Base-by-base conservation (phyloP, 306 rosid species). In the Pterocarpus santalinus region DNA sequence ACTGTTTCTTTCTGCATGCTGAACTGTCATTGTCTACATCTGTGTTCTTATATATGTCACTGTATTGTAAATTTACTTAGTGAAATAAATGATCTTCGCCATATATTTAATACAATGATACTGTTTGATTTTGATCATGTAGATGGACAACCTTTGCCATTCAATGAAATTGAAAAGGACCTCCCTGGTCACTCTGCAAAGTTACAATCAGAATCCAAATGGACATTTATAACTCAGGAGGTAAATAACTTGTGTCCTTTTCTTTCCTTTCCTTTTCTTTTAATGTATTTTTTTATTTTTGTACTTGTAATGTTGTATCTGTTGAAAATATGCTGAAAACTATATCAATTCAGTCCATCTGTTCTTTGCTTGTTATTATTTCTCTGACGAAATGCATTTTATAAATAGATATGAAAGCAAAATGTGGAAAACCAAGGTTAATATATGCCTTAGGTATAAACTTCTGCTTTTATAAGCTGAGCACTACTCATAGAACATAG, bases 151-250 rank as follows among this genome's bases (percentile, higher is more conserved):
- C 90, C 87, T 35, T 57, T 92, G 87, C 65, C 65, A 5, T 41
- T 88, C 51, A 86, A 85, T 39, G 97, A 91, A 84, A 88, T 91
- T 52, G 86, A 90, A 83, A 88, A 84, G 55, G 86, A 81, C 82
- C 90, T 95, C 12, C 97, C 98, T 58, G 86, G 80, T 28, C 80
- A 86, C 80, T 85, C 97, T 69, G 62, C 84, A 38, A 90, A 90
- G 80, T 70, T 85, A 51, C 84, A 71, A 11, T 81, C 85, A 79
- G 95, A 88, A 87, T 89, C 97, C 15, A 92, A 93, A 84, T 95
- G 97, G 99, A 91, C 94, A 62, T 95, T 92, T 79, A 86, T 92
- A 55, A 92, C 97, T 60, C 94, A 83, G 5, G 97, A 95, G 90
- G 97, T 92, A 81, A 78, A 61, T 32, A 35, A 60, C 65, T 15